Evolutionary conservation across 805 yeast genomes (phyloP), one percentile per base, ranked within the genome.

Genomic region (Saturnispora dispora): DNA sequence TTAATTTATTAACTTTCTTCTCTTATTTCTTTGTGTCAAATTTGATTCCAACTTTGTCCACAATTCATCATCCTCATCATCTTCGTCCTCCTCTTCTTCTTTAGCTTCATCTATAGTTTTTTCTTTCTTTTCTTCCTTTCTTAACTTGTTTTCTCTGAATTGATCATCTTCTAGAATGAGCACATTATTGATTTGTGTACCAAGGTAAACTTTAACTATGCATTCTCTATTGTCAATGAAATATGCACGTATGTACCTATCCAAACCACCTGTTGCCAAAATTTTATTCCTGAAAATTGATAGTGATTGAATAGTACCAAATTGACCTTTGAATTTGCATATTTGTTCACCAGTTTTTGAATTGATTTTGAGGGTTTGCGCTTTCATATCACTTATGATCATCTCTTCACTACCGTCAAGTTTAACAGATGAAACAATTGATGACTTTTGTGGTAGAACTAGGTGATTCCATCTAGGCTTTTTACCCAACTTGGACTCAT

Each of bases 181-280:
- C 52, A 74, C 59, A 22, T 82, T 75, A 23, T 76, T 74, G 17
- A 88, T 73, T 62, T 86, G 88, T 5, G 88, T 78, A 2, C 95
- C 95, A 27, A 84, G 60, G 59, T 78, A 91, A 5, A 87, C 85
- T 61, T 88, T 88, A 7, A 81, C 88, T 9, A 79, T 66, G 46
- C 79, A 71, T 43, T 78, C 77, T 48, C 95, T 74, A 1, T 81
- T 67, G 2, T 68, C 69, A 4, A 81, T 63, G 54, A 88, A 84
- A 66, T 78, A 91, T 3, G 86, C 87, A 53, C 96, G 76, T 27
- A 88, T 73, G 60, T 88, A 91, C 60, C 96, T 75, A 62, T 93
- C 99, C 22, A 90, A 74, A 0, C 96, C 95, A 43, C 95, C 97
- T 18, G 87, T 74, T 2, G 82, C 81, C 7, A 90, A 60, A 28